Conservation (phyloP, 2,329 filamentous ascomycete species). For the Diplodia intermedia region DNA sequence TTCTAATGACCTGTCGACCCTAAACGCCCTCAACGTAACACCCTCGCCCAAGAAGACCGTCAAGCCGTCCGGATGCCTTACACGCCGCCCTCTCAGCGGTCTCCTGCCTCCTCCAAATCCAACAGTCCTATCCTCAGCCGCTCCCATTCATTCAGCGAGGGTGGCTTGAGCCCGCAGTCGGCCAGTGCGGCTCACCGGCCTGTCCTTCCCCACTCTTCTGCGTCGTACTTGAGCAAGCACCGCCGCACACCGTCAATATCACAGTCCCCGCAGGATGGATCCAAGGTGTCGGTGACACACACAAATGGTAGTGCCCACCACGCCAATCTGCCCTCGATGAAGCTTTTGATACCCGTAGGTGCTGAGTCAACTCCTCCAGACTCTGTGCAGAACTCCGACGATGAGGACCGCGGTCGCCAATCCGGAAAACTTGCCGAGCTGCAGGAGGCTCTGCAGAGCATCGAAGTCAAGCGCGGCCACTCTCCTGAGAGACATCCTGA, state of each 20-base stretch:
- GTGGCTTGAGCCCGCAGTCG: conserved; percentile 42
- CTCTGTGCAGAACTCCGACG: conserved; percentile 79
- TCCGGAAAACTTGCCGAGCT: conserved; percentile 67
- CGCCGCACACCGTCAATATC: conserved; percentile 63
- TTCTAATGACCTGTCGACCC: conserved; percentile 54
- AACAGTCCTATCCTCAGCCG: conserved; percentile 59
- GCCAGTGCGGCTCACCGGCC: conserved; percentile 49
- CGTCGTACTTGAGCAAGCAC: conserved; percentile 68
- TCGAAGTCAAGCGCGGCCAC: conserved; percentile 69
- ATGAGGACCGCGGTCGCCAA: conserved; percentile 70
- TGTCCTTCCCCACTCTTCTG: conserved; percentile 62
- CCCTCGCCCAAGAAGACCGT: conserved; percentile 39
- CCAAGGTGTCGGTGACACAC: conserved; percentile 42
- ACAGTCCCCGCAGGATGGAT: conserved; percentile 39
- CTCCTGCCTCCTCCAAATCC: conserved; percentile 63
- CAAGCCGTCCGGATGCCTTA: conserved; percentile 76
- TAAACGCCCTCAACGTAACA: conserved; percentile 46
- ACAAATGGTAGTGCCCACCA: conserved; percentile 68
- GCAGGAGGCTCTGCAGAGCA: conserved; percentile 81
- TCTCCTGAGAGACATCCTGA: conserved; percentile 58
- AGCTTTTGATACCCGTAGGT: conserved; percentile 69
- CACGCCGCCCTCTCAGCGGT: conserved; percentile 76
- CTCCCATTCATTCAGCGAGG: conserved; percentile 57
- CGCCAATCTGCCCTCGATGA: conserved; percentile 61
- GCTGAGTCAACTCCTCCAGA: conserved; percentile 92